These are phyloP conservation scores for Hygrophila difformis DNA, from an alignment of 257 asterid genomes.

Conservation along the genomic window DNA sequence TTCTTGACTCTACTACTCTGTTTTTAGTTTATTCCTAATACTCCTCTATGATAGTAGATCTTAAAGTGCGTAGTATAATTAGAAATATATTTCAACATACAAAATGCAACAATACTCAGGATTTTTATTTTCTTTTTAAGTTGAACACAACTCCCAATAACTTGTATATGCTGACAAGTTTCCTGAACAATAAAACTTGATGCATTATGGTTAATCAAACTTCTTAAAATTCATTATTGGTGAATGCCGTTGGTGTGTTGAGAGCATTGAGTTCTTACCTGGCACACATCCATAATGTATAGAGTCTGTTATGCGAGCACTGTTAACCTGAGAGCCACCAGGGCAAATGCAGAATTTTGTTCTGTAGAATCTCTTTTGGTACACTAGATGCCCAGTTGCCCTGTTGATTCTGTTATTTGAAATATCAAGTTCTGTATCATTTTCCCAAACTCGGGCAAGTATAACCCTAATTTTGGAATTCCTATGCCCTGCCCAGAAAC, in stretches of 20 bases:
- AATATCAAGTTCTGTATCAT: slow-evolving; percentile 91
- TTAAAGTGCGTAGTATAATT: too few species aligned
- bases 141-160: too few species aligned
- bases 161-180: not conserved
- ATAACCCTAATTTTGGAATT: slow-evolving; percentile 93
- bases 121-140: too few species aligned
- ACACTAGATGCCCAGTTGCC: slow-evolving; percentile 80
- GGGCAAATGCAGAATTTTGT: slow-evolving; percentile 97
- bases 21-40: too few species aligned
- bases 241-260: not conserved
- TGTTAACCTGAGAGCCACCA: slow-evolving; percentile 99
- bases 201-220: not conserved
- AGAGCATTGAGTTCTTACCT: slow-evolving; percentile 44
- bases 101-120: too few species aligned
- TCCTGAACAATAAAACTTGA: too few species aligned
- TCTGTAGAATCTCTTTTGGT: slow-evolving; percentile 86
- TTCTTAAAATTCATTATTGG: slow-evolving; percentile 3
- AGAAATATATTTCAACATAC: too few species aligned
- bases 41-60: too few species aligned
- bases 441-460: slow-evolving; percentile 90
- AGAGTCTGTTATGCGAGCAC: slow-evolving; percentile 97
- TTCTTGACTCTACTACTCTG: too few species aligned
- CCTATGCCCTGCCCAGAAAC: slow-evolving; percentile 98
- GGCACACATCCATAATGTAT: slow-evolving; percentile 97
- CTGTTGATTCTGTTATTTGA: slow-evolving; percentile 79